Evolutionary conservation across 768 basidiomycete genomes (phyloP), one percentile per base, ranked within the genome.

Genomic region (Kwoniella bestiolae): DNA sequence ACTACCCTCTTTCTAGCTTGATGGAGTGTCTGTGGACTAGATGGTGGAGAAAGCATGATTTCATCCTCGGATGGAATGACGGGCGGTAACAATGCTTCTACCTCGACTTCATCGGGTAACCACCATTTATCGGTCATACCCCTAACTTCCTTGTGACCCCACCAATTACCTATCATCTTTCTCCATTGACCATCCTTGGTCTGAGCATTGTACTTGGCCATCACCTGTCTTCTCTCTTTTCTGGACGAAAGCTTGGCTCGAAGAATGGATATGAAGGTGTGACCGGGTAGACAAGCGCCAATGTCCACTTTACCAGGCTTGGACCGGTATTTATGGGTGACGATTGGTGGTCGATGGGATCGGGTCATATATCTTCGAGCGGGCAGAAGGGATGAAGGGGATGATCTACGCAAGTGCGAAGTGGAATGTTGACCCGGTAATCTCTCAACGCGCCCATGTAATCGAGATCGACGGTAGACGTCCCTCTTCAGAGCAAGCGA

Each of bases 71-170:
- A 16, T 9, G 29, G 32, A 7, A 38, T 29, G 3, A 14, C 21
- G 25, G 21, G 29, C 4, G 14, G 7, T 31, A 58, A 51, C 9
- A 58, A 18, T n/a, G 56, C 49, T 29, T 63, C 66, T 0, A 68
- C 66, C 45, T 63, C 61, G 21, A 63, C 60, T 47, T 68, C 66
- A 18, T 68, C 61, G 3, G 55, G 61, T 12, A 68, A 50, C 66
- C 66, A 68, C 66, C 66, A 68, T 38, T 60, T 53, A 38, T 60
- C 46, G n/a, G 49, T 56, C 34, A 31, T 44, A 14, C 18, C 23
- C 18, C 41, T 38, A 3, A 68, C 56, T 46, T 63, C 32, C 8
- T 49, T 60, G 49, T 50, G 55, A 21, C 49, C 49, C 52, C 60
- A 57, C 66, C 66, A 68, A 21, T 52, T 52, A 9, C 66, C 66